Base-by-base conservation (phyloP, 2,329 filamentous ascomycete species). In the Aspergillus sp. region DNA sequence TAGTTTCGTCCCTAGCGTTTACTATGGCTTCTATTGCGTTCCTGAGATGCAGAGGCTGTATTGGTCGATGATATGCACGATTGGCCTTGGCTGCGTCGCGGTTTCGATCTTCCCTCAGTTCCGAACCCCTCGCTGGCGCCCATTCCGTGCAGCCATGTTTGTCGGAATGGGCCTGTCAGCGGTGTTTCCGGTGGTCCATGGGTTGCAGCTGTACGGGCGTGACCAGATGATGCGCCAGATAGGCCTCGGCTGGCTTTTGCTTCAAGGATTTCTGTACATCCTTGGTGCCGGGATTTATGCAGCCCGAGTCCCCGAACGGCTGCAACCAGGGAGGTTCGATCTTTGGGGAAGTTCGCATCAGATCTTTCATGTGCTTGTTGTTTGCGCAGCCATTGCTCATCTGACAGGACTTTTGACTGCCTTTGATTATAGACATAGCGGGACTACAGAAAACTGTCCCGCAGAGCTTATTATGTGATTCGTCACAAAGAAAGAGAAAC, bases 311-410 rank as follows among this genome's bases (percentile, higher is more conserved):
- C 95, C 95, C 0, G 95, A 99, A 80, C 84, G 92, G 62, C 87
- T 84, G 71, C 85, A 81, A 49, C 95, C 94, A 0, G 91, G 92
- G 1, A 82, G 77, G 7, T 97, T 94, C 72, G 95, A 99, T 77
- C 91, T 97, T 55, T 91, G 91, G 86, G 94, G 95, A 43, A 93
- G 89, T 74, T 97, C 92, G 22, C 95, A 99, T 77, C 95, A 99
- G 79, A 90, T 99, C 66, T 99, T 99, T 76, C 95, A 99, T 80
- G 81, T 96, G 45, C 84, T 95, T 66, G 93, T 99, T 30, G 82
- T 98, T 17, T 77, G 93, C 63, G 95, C 95, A 0, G 94, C 92
- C 0, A 84, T 86, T 1, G 86, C 90, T 25, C 95, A 99, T 81
- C 81, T 98, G 62, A 88, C 88, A 56, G 93, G 91, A 53, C 84